Conservation (phyloP, 768 basidiomycete genomes). For the Dentipellis fragilis region DNA sequence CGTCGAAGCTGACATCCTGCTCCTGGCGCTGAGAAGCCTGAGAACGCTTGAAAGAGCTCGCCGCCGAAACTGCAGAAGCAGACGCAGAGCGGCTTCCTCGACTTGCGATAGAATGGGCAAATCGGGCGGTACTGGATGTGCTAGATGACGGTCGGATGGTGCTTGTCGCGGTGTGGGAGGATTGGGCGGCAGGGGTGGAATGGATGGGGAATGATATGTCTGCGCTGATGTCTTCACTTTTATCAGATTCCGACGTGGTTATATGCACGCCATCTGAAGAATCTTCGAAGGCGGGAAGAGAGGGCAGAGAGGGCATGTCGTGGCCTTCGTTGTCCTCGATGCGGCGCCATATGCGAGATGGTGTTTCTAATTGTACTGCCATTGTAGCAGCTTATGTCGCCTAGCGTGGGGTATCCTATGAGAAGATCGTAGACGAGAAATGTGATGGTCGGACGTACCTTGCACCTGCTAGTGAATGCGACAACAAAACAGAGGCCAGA, state of each 20-base stretch:
- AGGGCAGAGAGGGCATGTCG: constrained; percentile 78
- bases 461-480: no score
- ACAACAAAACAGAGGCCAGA: no score
- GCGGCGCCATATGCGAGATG: constrained; percentile 76
- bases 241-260: constrained; percentile 21
- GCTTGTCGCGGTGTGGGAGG: constrained; percentile 39
- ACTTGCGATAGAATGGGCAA: constrained; percentile 42
- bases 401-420: neutral
- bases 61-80: constrained; percentile 7
- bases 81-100: constrained; percentile 31
- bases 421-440: neutral
- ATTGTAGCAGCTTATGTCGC: neutral
- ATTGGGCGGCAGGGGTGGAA: constrained; percentile 51
- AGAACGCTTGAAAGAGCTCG: constrained; percentile 5
- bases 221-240: constrained; percentile 28
- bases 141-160: constrained; percentile 41
- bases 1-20: constrained; percentile 34
- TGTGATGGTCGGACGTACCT: neutral
- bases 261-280: constrained; percentile 32
- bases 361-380: constrained; percentile 49
- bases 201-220: constrained; percentile 44
- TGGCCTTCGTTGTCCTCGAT: constrained; percentile 66
- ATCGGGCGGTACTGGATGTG: constrained; percentile 39
- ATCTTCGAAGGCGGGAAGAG: constrained; percentile 62
- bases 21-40: neutral